A percentile compares a stretch with the other conserved stretches of the same genome.
phyloP scores from a whole-genome alignment of 345 rosid species.

The Isatis tinctoria region DNA sequence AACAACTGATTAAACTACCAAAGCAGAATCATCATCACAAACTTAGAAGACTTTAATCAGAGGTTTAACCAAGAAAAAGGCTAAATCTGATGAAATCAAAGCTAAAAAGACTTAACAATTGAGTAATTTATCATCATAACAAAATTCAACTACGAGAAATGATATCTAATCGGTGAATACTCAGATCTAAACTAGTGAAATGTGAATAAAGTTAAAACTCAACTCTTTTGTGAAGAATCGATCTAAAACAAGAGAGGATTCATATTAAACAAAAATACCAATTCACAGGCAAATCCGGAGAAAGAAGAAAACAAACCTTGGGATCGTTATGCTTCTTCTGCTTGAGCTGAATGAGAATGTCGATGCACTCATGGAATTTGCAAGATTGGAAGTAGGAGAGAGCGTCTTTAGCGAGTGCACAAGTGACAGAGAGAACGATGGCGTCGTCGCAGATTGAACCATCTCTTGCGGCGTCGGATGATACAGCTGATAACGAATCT shows the following conservation, averaged over 20 bases:
- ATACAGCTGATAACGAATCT: constrained; percentile 38
- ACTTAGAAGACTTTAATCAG: too few relatives aligned
- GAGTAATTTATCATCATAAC: neutral
- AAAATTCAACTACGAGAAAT: neutral
- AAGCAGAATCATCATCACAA: too few relatives aligned
- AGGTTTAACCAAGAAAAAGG: neutral
- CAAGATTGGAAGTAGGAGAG: constrained; percentile 63
- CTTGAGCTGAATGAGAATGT: constrained; percentile 55
- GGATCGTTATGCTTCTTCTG: constrained; percentile 72
- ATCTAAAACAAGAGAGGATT: neutral
- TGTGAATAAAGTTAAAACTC: neutral
- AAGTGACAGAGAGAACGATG: constrained; percentile 36
- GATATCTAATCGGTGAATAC: neutral
- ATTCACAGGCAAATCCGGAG: neutral
- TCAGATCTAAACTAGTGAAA: constrained; percentile 20
- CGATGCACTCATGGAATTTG: constrained; percentile 68
- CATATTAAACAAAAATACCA: neutral
- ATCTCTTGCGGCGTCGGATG: constrained; percentile 31
- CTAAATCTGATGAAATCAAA: neutral
- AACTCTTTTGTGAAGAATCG: neutral
- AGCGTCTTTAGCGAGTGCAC: constrained; percentile 77
- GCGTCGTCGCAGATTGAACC: constrained; percentile 39
- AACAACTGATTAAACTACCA: too few relatives aligned
- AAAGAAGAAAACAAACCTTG: constrained; percentile 42
- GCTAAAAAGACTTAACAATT: neutral